Evolutionary conservation across 1,139 yeast genomes (phyloP), one percentile per base, ranked within the genome.

Genomic region (Candida frijolesensis): DNA sequence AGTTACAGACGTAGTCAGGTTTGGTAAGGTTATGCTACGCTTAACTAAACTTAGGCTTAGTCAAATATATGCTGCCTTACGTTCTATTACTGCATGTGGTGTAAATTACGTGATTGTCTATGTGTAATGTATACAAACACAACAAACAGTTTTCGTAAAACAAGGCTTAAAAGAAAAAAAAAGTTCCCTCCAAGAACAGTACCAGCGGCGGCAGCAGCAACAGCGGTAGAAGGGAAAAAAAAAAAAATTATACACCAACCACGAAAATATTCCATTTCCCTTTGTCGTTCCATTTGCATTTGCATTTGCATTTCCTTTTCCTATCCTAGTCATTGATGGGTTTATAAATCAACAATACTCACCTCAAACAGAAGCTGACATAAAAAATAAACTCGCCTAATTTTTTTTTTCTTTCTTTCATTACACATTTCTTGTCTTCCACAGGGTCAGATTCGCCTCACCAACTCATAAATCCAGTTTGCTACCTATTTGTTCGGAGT

Each of bases 1-100:
- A 16, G 86, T 82, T 66, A 90, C 86, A 10, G 7, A 30, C 11
- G 12, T 14, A 30, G n/a, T 11, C 14, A 11, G 29, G 29, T 30
- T 30, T 10, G 34, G 34, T 30, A 4, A 30, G 34, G 29, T 25
- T 25, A 25, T 5, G 29, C 10, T 4, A 25, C 29, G 29, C 29
- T 25, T 2, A 25, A 25, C 29, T 25, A 25, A 25, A 25, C 29
- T 3, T 25, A 4, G 8, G 29, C 29, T 25, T 25, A 25, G 29
- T 25, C 8, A 25, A 19, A 3, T 4, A 25, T 25, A 25, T 25
- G 29, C 7, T 25, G 29, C 8, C 29, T 25, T 25, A 25, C 29
- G 29, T 6, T 25, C 29, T 8, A 9, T 25, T 25, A 25, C 34
- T 30, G 34, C 34, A 30, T 30, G 34, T n/a, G 11, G 34, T 12